phyloP scores from a whole-genome alignment of 2,329 filamentous ascomycete species.

The Colletotrichum tropicicola region DNA sequence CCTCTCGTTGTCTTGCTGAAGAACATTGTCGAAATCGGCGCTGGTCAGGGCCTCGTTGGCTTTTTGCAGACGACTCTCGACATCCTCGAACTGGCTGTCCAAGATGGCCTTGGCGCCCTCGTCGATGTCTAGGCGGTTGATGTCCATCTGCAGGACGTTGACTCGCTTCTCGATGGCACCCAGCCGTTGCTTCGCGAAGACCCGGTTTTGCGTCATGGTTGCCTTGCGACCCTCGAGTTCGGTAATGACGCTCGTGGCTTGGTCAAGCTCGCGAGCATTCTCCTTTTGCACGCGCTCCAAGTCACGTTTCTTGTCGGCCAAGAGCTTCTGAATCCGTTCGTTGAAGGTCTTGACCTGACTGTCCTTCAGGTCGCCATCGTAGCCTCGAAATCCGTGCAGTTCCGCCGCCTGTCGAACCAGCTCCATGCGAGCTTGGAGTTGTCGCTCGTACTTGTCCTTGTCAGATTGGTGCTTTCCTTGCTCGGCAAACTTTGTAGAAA shows the following conservation, averaged over 20 bases:
- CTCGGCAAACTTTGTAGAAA: slow-evolving; percentile 67
- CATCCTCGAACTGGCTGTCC: slow-evolving; percentile 76
- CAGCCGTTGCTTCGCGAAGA: slow-evolving; percentile 78
- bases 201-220: slow-evolving; percentile 77
- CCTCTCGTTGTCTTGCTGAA: slow-evolving; percentile 72
- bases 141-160: slow-evolving; percentile 69
- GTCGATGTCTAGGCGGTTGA: slow-evolving; percentile 81
- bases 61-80: slow-evolving; percentile 68
- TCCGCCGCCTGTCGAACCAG: slow-evolving; percentile 83
- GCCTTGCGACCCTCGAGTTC: slow-evolving; percentile 79
- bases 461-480: slow-evolving; percentile 85
- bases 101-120: slow-evolving; percentile 85
- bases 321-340: slow-evolving; percentile 77
- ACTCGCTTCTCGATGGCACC: slow-evolving; percentile 77
- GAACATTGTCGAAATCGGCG: slow-evolving; percentile 75
- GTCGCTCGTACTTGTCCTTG: slow-evolving; percentile 85
- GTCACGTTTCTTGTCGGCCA: slow-evolving; percentile 80
- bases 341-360: slow-evolving; percentile 79
- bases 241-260: slow-evolving; percentile 76
- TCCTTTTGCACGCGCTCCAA: slow-evolving; percentile 79
- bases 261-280: slow-evolving; percentile 76
- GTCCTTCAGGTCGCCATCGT: slow-evolving; percentile 81
- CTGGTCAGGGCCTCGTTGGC: slow-evolving; percentile 70
- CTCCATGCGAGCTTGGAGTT: slow-evolving; percentile 74
- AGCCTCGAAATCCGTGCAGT: slow-evolving; percentile 83